Evolutionary conservation across 163 green algal species (phyloP).

Genomic region (Volvox carteri): DNA sequence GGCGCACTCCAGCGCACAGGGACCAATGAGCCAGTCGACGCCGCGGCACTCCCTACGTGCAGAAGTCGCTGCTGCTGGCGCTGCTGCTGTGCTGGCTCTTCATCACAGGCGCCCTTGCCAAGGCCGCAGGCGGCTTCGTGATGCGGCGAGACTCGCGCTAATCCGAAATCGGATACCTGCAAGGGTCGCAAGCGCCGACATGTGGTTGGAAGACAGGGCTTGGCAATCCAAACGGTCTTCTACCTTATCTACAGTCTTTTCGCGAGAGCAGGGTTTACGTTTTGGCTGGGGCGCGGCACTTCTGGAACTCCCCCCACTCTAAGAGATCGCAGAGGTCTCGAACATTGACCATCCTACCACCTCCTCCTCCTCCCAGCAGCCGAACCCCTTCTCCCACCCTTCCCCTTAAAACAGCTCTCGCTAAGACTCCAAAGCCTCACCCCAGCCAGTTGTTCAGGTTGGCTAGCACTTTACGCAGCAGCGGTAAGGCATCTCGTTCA

Average conservation of each 20-base stretch:
- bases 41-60: background rate
- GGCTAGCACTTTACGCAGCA: no score
- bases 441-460: no score
- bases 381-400: background rate
- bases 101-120: background rate
- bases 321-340: no score
- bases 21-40: slow-evolving; percentile 58
- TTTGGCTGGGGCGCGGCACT: no score
- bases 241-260: no score
- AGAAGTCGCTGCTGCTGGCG: background rate
- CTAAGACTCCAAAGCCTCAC: no score
- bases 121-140: background rate
- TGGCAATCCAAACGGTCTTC: no score
- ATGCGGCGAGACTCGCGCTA: slow-evolving; percentile 44
- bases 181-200: background rate
- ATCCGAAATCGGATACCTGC: slow-evolving; percentile 73
- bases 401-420: no score
- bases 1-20: slow-evolving; percentile 72
- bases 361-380: background rate
- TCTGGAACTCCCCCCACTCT: no score
- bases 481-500: no score
- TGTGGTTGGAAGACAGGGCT: background rate
- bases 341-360: no score
- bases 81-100: background rate
- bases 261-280: no score